A percentile compares a stretch with the other conserved stretches of the same genome.
Conservation (phyloP, 805 yeast species). For the Yamadazyma insecticola region DNA sequence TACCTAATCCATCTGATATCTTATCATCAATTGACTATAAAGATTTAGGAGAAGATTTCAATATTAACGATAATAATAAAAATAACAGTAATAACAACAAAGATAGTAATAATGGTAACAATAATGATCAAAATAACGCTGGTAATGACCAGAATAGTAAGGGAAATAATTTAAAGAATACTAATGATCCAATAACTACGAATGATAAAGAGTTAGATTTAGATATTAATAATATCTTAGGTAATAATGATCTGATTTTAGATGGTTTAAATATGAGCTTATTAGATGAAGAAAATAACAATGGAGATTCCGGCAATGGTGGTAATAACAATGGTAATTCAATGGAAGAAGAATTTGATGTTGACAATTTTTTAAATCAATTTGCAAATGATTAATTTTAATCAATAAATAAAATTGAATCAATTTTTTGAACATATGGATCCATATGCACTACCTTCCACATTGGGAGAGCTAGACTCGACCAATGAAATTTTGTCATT, state of each 20-base stretch:
- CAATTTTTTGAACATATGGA: not conserved
- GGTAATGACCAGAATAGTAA: not conserved
- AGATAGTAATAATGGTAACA: not conserved
- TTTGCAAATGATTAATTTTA: slow-evolving; percentile 31
- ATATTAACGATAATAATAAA: not conserved
- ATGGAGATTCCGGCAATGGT: slow-evolving; percentile 7
- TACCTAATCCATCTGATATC: slow-evolving; percentile 12
- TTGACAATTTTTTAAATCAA: slow-evolving; percentile 40
- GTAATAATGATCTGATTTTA: slow-evolving; percentile 35
- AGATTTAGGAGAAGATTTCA: slow-evolving; percentile 2
- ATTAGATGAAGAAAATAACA: slow-evolving; percentile 24
- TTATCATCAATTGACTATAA: slow-evolving; percentile 10
- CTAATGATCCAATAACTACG: too few relatives aligned
- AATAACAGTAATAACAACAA: slow-evolving; percentile 1
- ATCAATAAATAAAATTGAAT: not conserved
- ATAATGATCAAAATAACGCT: slow-evolving; percentile 2
- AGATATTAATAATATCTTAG: slow-evolving; percentile 34
- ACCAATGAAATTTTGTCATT: slow-evolving; percentile 27
- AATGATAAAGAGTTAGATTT: too few relatives aligned
- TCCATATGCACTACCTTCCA: slow-evolving; percentile 13
- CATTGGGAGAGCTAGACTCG: slow-evolving; percentile 22
- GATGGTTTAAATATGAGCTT: slow-evolving; percentile 41
- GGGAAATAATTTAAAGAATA: not conserved
- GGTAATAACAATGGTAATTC: slow-evolving; percentile 12
- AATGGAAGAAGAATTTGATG: slow-evolving; percentile 41